A percentile compares a stretch with the other conserved stretches of the same genome.
Conservation (phyloP, 305 asterid species). For the Fraxinus xanthoxyloides region DNA sequence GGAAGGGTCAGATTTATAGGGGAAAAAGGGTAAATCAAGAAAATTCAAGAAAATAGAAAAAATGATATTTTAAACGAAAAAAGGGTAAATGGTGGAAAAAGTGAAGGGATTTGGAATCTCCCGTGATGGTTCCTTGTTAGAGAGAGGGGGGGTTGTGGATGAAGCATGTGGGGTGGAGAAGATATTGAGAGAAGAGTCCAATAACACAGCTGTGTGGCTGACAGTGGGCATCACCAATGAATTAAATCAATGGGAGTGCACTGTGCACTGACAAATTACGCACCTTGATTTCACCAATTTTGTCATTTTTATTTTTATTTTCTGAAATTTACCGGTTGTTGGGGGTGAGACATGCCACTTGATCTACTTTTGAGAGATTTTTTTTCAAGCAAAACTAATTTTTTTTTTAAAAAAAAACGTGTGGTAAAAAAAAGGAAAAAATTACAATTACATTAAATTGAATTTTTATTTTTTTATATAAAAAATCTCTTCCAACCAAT, state of each 20-base stretch:
- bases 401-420: too few species aligned
- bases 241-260: background rate
- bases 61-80: constrained; percentile 1
- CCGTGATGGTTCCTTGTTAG: background rate
- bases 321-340: too few species aligned
- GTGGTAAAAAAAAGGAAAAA: too few species aligned
- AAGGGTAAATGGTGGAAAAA: constrained; percentile 10
- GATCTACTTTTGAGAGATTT: background rate
- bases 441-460: too few species aligned
- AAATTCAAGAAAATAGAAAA: background rate
- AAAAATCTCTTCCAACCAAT: background rate
- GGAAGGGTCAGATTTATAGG: constrained; percentile 51
- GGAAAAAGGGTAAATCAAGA: constrained; percentile 20
- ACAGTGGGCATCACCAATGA: background rate
- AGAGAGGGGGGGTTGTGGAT: background rate
- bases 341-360: too few species aligned
- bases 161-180: constrained; percentile 49
- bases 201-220: constrained; percentile 30
- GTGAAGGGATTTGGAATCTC: constrained; percentile 33
- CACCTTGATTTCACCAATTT: constrained; percentile 30
- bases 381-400: too few species aligned
- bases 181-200: constrained; percentile 27
- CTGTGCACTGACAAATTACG: constrained; percentile 14
- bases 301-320: background rate
- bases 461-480: too few species aligned